Percentiles rank a stretch among this genome's conserved stretches.
Evolutionary conservation across 2,329 filamentous ascomycete genomes (phyloP).

Genomic region (Tolypocladium pustulatum): DNA sequence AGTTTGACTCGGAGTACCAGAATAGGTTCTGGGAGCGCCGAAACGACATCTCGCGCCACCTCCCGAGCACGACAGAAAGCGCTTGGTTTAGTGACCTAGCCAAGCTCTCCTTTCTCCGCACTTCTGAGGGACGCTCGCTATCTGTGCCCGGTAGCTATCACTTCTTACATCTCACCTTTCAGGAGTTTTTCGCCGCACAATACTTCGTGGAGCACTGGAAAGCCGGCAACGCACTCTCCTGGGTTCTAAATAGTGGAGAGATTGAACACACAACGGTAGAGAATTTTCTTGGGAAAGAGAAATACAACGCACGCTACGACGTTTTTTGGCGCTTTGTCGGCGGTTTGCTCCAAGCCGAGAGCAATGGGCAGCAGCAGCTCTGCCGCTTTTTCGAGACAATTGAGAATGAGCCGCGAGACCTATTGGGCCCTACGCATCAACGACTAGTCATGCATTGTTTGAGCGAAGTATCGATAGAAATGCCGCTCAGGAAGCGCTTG

Average conservation of each 20-base stretch:
- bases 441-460: conserved; percentile 2
- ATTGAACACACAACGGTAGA: background rate
- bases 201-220: background rate
- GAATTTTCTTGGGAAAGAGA: background rate
- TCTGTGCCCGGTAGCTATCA: background rate
- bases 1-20: background rate
- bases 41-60: background rate
- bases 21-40: background rate
- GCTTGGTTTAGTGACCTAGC: background rate
- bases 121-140: background rate
- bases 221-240: background rate
- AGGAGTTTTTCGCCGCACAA: background rate
- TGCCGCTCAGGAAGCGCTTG: background rate
- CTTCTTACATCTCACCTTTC: background rate
- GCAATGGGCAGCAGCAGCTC: too few species aligned
- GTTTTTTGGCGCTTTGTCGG: background rate
- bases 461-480: background rate
- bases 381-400: background rate
- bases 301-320: background rate
- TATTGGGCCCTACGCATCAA: conserved; percentile 1
- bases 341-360: background rate
- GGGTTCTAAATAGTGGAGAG: background rate
- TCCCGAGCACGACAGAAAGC: background rate
- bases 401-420: background rate
- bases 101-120: background rate